Evolutionary conservation across 139 green algal species (phyloP), one percentile per base, ranked within the genome.

Genomic region (Pycnococcus provasolii): DNA sequence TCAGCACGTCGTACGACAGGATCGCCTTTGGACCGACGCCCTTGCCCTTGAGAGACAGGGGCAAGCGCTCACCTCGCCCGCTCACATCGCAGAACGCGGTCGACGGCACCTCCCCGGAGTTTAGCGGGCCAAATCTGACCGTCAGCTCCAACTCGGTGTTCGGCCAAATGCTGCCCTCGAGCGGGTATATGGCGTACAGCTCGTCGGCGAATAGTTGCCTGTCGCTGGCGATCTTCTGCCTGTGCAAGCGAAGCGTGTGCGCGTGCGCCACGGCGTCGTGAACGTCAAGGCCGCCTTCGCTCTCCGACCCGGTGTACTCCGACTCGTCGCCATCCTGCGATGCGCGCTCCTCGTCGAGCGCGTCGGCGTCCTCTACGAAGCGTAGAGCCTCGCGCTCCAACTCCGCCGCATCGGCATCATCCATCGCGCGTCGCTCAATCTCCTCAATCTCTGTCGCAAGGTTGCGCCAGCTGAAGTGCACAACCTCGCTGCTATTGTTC

Each of bases 1-100:
- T 86, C 55, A 94, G 73, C 8, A 81, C 50, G 58, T 88, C 85
- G 66, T 89, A 91, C 37, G 66, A 77, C 72, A 94, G 90, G 11
- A 87, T 67, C 4, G 79, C 81, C 2, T 81, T 64, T 0, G 87
- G 85, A 41, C 73, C 75, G 47, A 66, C 52, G 41, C 69, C 81
- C 64, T 87, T 70, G 42, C 81, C 83, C 48, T 67, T 71, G 11
- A 92, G 67, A 15, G 68, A 54, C 43, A 90, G 42, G 1, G 81
- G 84, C 48, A 87, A 68, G n/a, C 84, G 72, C 11, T 77, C 50
- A 13, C 66, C 68, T 39, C 75, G 47, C 1, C 86, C 86, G 54
- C 82, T 60, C 4, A 86, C 60, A n/a, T 89, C 80, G 42, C 85
- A 73, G 64, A 73, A 90, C 1, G 76, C 83, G 3, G 63, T 58